Base-by-base conservation (phyloP, 208 protist genomes). In the Phytomonas francai region DNA sequence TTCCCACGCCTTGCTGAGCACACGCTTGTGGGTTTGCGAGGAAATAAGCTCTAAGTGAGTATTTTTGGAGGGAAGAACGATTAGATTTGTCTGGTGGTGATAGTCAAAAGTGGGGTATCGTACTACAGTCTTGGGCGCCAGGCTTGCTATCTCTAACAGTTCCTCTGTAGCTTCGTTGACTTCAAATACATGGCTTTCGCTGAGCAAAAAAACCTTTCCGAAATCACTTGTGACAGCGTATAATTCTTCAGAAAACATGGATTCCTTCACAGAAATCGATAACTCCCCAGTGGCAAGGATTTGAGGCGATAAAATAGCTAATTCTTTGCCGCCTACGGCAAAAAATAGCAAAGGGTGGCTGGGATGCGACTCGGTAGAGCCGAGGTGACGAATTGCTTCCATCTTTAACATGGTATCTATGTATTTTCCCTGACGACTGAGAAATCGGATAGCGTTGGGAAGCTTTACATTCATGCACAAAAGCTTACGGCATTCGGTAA, bases 401-500 rank as follows among this genome's bases (percentile, higher is more conserved):
- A 70, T 63, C 45, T 78, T 78, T 36, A 95, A 66, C 27, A 78
- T 80, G 45, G 69, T 79, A 59, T 93, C 85, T 28, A 72, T 77
- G 65, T 85, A 81, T 63, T 85, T 90, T 30, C 90, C 90, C 36
- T 85, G 71, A 29, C 80, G 80, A 59, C 87, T 87, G 59, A 96
- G 74, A 19, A 96, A 67, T 19, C 88, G 86, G 30, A 96, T 72
- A 39, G 77, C 78, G 72, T 91, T 93, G n/a, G 88, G 72, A 63
- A 87, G 76, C 71, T 93, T 92, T 67, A 86, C 79, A 33, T 83
- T 91, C 79, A 91, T 89, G 77, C 88, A 93, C 36, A 94, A 77
- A 56, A 92, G 70, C 36, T 78, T 78, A 54, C 84, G 80, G 70
- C 91, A 81, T 9, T 79, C 83, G 54, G 87, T 70, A 25, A 96